Conservation (phyloP, 352 stramenopile species). For the Pythium oligandrum region DNA sequence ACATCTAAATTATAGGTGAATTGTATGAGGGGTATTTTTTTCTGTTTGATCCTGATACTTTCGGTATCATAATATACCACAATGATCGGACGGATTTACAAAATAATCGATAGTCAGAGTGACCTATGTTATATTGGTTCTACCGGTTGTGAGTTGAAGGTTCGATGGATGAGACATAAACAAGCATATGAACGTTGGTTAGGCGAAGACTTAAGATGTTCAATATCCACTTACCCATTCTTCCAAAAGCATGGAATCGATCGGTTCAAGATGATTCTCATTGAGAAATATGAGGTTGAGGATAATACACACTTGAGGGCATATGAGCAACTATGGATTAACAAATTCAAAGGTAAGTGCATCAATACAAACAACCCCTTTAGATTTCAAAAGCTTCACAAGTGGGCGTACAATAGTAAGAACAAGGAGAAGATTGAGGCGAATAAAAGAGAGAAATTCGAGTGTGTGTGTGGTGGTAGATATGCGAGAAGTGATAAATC, state of each 20-base stretch:
- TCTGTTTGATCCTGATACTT: neutral
- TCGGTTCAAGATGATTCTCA: constrained; percentile 7
- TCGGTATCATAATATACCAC: neutral
- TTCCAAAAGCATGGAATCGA: constrained; percentile 6
- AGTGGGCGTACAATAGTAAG: too few relatives aligned
- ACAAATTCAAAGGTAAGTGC: constrained; percentile 2
- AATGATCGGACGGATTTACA: neutral
- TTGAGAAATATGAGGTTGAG: constrained; percentile 4
- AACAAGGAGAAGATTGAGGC: too few relatives aligned
- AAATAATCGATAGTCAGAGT: neutral
- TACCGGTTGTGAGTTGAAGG: too few relatives aligned
- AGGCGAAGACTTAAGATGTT: neutral
- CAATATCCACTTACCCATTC: constrained; percentile 4
- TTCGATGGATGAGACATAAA: too few relatives aligned
- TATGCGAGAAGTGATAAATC: too few relatives aligned
- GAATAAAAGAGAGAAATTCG: too few relatives aligned
- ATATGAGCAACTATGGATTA: constrained; percentile 7
- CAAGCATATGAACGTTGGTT: too few relatives aligned
- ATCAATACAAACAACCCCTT: constrained; percentile 3
- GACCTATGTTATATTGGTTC: too few relatives aligned
- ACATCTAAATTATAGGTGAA: constrained; percentile 16
- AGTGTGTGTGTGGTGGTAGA: too few relatives aligned
- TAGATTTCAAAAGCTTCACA: too few relatives aligned
- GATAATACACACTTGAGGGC: constrained; percentile 4
- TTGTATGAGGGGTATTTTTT: too few relatives aligned